Base-by-base conservation (phyloP, 1,139 yeast species). In the Diutina sp. region DNA sequence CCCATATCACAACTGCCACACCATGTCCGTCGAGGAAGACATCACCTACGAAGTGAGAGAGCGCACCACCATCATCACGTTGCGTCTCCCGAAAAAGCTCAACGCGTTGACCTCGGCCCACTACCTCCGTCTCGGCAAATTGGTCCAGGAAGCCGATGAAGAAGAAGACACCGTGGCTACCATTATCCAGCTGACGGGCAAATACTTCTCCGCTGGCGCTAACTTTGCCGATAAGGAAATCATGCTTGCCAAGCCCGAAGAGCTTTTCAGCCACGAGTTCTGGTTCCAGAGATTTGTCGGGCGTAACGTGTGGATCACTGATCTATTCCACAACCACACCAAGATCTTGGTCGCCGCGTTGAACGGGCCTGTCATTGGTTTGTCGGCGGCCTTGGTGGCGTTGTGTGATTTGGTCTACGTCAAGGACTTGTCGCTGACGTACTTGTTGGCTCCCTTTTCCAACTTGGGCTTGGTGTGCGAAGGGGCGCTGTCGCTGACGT, bases 341-440 rank as follows among this genome's bases (percentile, higher is more conserved):
- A 90, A 90, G 69, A 77, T 89, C 5, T 72, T 90, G 56, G 85
- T 85, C 30, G 83, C 84, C 47, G 91, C 93, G 12, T 74, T 90
- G 59, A 90, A 90, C 64, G 97, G 97, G 1, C 96, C 97, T 0
- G 96, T 84, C 12, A 80, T 90, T 61, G 97, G 97, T 0, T 77
- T 90, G 60, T 73, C 84, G 51, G 83, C 95, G 4, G 90, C 91
- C 0, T 70, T 90, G 56, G 85, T 89, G 35, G 81, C 87, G 29
- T 73, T 87, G 59, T 84, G 89, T 67, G 97, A 90, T 68, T 77
- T 90, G 62, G 76, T 90, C 41, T 88, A 87, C 65, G 87, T 86
- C 28, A 78, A 74, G 63, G 82, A 85, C 61, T 84, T 80, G 58
- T 63, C 66, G 48, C 74, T 82, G 58, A 79, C 85, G 56, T 87